Evolutionary conservation across 2,329 filamentous ascomycete genomes (phyloP), one percentile per base, ranked within the genome.

Genomic region (Penicillium thymicola): DNA sequence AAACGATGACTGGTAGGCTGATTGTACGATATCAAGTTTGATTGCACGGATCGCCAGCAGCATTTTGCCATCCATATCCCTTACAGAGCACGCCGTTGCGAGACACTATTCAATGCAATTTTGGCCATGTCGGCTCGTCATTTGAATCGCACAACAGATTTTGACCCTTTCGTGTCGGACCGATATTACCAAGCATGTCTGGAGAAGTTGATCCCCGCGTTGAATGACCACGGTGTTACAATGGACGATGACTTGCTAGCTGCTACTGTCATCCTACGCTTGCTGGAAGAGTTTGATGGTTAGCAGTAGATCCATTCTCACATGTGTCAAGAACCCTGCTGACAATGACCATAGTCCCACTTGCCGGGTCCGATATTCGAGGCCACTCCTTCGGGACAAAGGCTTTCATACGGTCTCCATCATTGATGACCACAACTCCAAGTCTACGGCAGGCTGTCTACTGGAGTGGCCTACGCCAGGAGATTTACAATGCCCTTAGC

Each of bases 201-300:
- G 28, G 65, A 73, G 27, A 75, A 72, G 2, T 53, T 77, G 18
- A 77, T 77, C 3, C 75, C 75, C 2, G 70, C 72, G 1, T 58
- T 78, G 3, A 71, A 75, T 55, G 67, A 77, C 27, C 70, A 70
- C 25, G 63, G 70, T n/a, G 68, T 74, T 16, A 72, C 72, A 23
- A 70, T 70, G 49, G 75, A 77, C 44, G 74, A 77, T 52, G 70
- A 73, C 28, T 64, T 77, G 1, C 64, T 77, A 23, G 72, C 75
- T 38, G 75, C 75, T 2, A 76, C 75, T 1, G 72, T 77, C 13
- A 73, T 78, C 23, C 55, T 78, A 11, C 68, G 75, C 11, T 62
- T 76, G 10, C 62, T 76, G 23, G 75, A 78, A 58, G 75, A 77
- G 52, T 76, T 75, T 65, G 75, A 76, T 48, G 75, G 69, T 70